These are phyloP conservation scores for Ilyonectria robusta DNA, from an alignment of 2,329 filamentous ascomycete genomes.

Conservation along the genomic window DNA sequence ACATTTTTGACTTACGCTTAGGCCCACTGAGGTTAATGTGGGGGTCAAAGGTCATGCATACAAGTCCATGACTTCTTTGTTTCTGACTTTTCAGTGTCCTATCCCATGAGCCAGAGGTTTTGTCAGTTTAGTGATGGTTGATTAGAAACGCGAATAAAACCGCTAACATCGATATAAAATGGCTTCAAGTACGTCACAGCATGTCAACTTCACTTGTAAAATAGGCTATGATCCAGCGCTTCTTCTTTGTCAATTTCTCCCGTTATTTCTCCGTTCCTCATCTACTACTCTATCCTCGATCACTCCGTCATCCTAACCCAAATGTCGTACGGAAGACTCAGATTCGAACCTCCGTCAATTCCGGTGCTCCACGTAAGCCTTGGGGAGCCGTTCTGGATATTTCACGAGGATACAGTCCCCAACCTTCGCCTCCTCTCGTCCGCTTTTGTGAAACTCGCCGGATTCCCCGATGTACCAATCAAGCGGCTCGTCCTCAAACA, in stretches of 20 bases:
- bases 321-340: background rate
- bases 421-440: slow-evolving; percentile 27
- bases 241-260: background rate
- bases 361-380: slow-evolving; percentile 14
- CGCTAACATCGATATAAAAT: background rate
- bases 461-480: slow-evolving; percentile 44
- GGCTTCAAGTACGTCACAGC: background rate
- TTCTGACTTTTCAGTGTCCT: too few species aligned
- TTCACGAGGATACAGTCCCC: slow-evolving; percentile 30
- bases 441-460: slow-evolving; percentile 39
- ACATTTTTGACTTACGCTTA: too few species aligned
- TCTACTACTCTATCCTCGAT: background rate
- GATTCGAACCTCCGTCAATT: slow-evolving; percentile 2
- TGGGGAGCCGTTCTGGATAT: slow-evolving; percentile 1
- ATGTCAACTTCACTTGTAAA: background rate
- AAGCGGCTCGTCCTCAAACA: slow-evolving; percentile 37
- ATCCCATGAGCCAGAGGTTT: too few species aligned
- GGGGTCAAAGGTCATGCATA: too few species aligned
- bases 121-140: too few species aligned
- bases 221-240: background rate
- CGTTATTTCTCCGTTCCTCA: background rate
- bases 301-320: background rate
- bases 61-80: too few species aligned
- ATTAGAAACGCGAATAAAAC: too few species aligned
- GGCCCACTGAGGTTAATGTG: too few species aligned